Conservation (phyloP, 108 stramenopile species). For the Seminavis robusta region DNA sequence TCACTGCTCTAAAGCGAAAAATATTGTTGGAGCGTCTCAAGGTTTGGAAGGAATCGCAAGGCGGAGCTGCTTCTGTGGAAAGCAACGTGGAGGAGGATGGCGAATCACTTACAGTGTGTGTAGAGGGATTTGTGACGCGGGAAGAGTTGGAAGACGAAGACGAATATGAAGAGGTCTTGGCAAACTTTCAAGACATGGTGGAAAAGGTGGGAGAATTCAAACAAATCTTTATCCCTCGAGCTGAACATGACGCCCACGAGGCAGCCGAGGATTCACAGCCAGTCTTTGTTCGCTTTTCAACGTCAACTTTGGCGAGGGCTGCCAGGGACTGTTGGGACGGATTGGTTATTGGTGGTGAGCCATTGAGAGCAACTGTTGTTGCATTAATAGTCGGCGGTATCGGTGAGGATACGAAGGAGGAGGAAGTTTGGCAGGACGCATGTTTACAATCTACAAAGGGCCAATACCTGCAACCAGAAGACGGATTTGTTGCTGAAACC, state of each 20-base stretch:
- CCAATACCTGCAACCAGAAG: no score
- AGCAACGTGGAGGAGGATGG: no score
- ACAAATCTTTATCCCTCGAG: constrained; percentile 51
- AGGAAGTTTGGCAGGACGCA: no score
- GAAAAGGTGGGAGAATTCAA: constrained; percentile 53
- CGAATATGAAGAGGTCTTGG: constrained; percentile 72
- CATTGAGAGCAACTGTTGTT: no score
- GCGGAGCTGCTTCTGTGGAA: no score
- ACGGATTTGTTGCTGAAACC: no score
- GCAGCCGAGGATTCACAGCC: constrained; percentile 20
- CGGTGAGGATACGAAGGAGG: no score
- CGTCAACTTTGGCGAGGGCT: constrained; percentile 37
- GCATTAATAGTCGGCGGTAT: no score
- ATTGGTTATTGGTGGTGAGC: constrained; percentile 51
- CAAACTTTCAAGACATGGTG: constrained; percentile 58
- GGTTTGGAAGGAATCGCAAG: no score
- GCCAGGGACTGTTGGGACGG: constrained; percentile 65
- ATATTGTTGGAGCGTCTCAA: constrained; percentile 75
- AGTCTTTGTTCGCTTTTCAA: constrained; percentile 49
- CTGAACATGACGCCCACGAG: background rate
- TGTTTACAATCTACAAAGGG: no score
- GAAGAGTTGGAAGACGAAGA: constrained; percentile 77
- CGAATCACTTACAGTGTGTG: no score
- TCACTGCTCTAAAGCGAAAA: constrained; percentile 74
- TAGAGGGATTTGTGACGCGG: no score